Conservation (phyloP, 352 stramenopile species). For the Phytophthora cryptogea region DNA sequence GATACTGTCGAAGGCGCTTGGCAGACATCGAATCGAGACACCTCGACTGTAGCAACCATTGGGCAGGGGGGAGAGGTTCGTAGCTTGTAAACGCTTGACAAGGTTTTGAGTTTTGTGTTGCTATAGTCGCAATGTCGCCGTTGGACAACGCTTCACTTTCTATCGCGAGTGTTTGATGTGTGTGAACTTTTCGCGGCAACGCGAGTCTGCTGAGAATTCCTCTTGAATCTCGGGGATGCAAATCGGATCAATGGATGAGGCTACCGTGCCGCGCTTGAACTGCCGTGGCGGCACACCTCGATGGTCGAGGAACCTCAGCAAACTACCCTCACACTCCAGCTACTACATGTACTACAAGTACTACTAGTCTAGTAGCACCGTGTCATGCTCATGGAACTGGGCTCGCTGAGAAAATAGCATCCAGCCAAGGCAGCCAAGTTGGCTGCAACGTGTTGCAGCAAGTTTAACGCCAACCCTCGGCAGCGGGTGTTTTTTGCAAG, state of each 20-base stretch:
- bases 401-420: no score
- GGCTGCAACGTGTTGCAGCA: no score
- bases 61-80: not conserved
- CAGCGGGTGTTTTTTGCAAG: not conserved
- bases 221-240: not conserved
- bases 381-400: no score
- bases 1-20: conserved; percentile 3
- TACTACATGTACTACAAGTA: no score
- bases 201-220: not conserved
- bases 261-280: not conserved
- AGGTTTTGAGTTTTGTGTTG: not conserved
- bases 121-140: conserved; percentile 2
- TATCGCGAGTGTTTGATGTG: not conserved
- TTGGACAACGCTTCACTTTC: conserved; percentile 2
- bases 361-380: no score
- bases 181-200: not conserved
- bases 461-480: no score
- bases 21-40: not conserved
- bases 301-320: no score
- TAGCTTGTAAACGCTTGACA: not conserved
- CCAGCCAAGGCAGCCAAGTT: no score
- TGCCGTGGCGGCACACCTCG: no score
- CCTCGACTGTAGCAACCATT: conserved; percentile 6
- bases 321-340: no score
- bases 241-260: not conserved